Evolutionary conservation across 2,329 filamentous ascomycete species (phyloP), one percentile per base, ranked within the genome.

Genomic region (Talaromyces funiculosus): DNA sequence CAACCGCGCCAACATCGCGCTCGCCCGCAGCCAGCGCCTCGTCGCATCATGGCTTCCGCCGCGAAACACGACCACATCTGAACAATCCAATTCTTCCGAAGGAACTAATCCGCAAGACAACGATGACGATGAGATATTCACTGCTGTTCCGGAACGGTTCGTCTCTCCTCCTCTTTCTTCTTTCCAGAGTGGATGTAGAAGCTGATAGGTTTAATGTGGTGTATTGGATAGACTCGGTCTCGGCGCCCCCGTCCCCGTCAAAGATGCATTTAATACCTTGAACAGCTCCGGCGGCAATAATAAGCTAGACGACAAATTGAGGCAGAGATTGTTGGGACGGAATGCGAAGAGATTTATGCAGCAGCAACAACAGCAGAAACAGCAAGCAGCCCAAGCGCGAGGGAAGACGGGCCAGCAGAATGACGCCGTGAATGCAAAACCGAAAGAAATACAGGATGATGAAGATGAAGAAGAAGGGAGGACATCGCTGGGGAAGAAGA

Each of bases 11-110:
- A 82, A 79, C 63, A 77, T 86, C 51, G 77, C 78, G 3, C 72
- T 84, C 9, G 81, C 83, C 6, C 80, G 80, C 58, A 80, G 78
- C 55, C 81, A 84, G 64, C 78, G 78, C 35, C 72, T 84, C 18
- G 74, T 86, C 62, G 77, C 81, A 55, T 84, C 83, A 64, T 82
- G 82, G 81, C 78, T 86, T 31, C 81, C 81, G 12, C 71, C 80
- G n/a, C 75, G 73, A 60, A 69, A 4, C 12, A 24, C 76, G 5
- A 60, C 22, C 14, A 29, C 70, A n/a, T 70, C 75, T 22, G 75
- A 78, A 53, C 12, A 31, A 53, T 64, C 69, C 53, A 65, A 70
- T 57, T 68, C 73, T 62, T 18, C 9, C n/a, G 66, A 69, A 57
- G 78, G 77, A 4, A 18, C 26, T 64, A 71, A 77, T 9, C 14